phyloP scores from a whole-genome alignment of 2,329 filamentous ascomycete genomes.

The Aureobasidium leucospermi region DNA sequence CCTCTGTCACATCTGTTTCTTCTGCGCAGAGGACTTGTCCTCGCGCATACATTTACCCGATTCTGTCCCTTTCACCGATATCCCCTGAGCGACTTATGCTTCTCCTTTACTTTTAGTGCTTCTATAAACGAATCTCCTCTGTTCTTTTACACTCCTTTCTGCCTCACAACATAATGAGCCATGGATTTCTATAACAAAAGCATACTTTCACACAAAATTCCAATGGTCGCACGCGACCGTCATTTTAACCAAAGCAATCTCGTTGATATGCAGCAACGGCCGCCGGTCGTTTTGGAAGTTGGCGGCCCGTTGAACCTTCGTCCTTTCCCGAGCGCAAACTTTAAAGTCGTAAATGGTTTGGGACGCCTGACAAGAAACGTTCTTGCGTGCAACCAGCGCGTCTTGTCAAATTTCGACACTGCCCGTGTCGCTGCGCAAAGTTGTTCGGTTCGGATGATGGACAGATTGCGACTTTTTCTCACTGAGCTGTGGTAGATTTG shows the following conservation, averaged over 20 bases:
- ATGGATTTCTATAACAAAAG: background rate
- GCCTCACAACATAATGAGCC: background rate
- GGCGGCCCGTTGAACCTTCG: constrained; percentile 5
- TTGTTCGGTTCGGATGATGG: background rate
- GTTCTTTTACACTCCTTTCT: background rate
- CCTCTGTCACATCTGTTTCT: background rate
- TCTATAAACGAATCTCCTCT: background rate
- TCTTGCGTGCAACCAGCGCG: background rate
- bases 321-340: background rate
- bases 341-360: background rate
- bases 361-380: constrained; percentile 12
- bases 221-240: background rate
- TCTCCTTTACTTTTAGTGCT: background rate
- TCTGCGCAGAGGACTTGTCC: background rate
- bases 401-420: background rate
- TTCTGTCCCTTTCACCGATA: background rate
- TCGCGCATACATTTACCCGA: background rate
- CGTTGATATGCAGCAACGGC: background rate
- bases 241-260: background rate
- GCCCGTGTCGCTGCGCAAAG: background rate
- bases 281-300: background rate
- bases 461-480: background rate
- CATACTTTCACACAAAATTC: background rate
- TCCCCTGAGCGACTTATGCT: constrained; percentile 2
- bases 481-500: background rate